These are phyloP conservation scores for Phytophthora uliginosa DNA, from an alignment of 352 stramenopile species.

Conservation along the genomic window DNA sequence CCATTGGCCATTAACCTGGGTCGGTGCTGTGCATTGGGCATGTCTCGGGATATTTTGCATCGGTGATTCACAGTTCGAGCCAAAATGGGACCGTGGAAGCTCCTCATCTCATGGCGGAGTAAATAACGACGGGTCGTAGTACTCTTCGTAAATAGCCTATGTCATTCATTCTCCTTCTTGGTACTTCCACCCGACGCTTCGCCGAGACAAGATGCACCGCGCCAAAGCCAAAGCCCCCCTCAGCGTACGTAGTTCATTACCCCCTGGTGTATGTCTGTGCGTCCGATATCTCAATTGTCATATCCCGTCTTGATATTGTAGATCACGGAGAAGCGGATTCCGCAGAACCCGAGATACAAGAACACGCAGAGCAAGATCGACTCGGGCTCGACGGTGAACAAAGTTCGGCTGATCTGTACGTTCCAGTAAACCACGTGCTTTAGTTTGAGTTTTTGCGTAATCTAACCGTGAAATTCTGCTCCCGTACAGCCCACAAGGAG, in stretches of 20 bases:
- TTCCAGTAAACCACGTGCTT: not conserved
- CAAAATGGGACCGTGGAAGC: not conserved
- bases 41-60: no score
- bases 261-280: not conserved
- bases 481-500: constrained; percentile 68
- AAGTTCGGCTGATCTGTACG: constrained; percentile 83
- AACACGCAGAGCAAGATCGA: constrained; percentile 86
- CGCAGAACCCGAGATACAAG: constrained; percentile 82
- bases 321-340: constrained; percentile 86
- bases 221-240: constrained; percentile 77
- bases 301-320: constrained; percentile 12
- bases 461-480: not conserved
- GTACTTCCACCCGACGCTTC: constrained; percentile 3
- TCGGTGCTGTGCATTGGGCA: no score
- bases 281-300: not conserved
- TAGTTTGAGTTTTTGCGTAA: not conserved
- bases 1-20: no score
- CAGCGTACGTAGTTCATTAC: constrained; percentile 37
- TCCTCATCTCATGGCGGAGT: not conserved
- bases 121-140: not conserved
- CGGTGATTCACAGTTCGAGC: not conserved
- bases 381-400: constrained; percentile 77
- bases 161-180: not conserved
- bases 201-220: constrained; percentile 53
- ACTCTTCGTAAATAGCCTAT: constrained; percentile 18